phyloP scores from a whole-genome alignment of 1,284 basidiomycete species.

The Ceratobasidium sp. region DNA sequence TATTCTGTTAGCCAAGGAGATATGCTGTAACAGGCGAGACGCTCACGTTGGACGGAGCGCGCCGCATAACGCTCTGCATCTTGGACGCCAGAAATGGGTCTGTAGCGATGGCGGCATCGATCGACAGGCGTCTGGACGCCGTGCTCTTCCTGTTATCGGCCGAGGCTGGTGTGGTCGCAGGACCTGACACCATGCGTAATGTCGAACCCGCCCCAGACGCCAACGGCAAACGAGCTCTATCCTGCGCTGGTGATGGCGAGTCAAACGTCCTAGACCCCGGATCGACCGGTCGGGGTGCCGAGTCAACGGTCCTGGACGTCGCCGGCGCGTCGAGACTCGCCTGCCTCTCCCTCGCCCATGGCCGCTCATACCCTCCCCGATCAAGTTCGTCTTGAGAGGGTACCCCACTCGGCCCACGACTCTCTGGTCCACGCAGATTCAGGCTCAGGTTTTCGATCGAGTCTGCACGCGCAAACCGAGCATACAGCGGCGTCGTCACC shows the following conservation, averaged over 20 bases:
- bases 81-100: constrained; percentile 38
- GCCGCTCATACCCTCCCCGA: constrained; percentile 13
- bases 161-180: background rate
- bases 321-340: constrained; percentile 1
- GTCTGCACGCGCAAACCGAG: constrained; percentile 18
- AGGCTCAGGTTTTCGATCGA: constrained; percentile 25
- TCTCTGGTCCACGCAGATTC: background rate
- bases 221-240: background rate
- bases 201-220: background rate
- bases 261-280: background rate
- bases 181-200: constrained; percentile 18
- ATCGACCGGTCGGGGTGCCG: background rate
- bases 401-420: background rate
- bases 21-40: background rate
- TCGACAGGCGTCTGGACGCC: background rate
- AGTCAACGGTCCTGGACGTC: background rate
- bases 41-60: constrained; percentile 26
- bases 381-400: constrained; percentile 2
- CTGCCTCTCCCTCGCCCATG: constrained; percentile 9
- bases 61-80: constrained; percentile 34
- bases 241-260: background rate
- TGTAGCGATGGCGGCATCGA: constrained; percentile 9
- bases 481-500: constrained; percentile 25
- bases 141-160: constrained; percentile 6
- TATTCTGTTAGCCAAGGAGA: background rate